A percentile compares a stretch with the other conserved stretches of the same genome.
Conservation (phyloP, 106 monocot genomes). For the Dactylorhiza incarnata region DNA sequence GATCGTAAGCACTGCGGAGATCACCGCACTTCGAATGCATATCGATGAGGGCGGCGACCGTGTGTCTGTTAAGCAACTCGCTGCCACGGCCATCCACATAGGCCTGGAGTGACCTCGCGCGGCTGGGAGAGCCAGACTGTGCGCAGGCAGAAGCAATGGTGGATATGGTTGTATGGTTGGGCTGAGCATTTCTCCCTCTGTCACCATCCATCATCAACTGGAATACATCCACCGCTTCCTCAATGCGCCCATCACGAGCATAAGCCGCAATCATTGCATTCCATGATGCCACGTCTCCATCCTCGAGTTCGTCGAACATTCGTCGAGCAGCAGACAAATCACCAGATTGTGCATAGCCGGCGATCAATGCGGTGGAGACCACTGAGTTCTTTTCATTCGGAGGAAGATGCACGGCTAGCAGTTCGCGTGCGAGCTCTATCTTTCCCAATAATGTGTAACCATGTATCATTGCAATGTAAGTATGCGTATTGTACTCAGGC, state of each 20-base stretch:
- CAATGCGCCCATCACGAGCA: slow-evolving; percentile 9
- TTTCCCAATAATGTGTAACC: slow-evolving; percentile 5
- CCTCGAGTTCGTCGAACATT: slow-evolving; percentile 11
- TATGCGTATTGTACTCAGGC: slow-evolving; percentile 15
- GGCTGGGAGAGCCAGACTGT: slow-evolving; percentile 11
- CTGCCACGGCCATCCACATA: slow-evolving; percentile 9
- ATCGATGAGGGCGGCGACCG: slow-evolving; percentile 24
- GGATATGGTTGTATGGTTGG: slow-evolving; percentile 22
- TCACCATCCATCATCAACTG: slow-evolving; percentile 2
- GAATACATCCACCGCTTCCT: slow-evolving; percentile 22
- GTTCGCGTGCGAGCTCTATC: slow-evolving; percentile 10
- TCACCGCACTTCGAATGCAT: slow-evolving; percentile 29
- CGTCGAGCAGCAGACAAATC: slow-evolving; percentile 17
- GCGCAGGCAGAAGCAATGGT: slow-evolving; percentile 25
- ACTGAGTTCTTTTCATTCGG: slow-evolving; percentile 1
- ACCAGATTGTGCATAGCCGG: slow-evolving; percentile 18
- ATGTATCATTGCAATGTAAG: slow-evolving; percentile 22
- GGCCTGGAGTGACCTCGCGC: slow-evolving; percentile 16
- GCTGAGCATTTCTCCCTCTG: slow-evolving; percentile 2
- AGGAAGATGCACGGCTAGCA: background rate
- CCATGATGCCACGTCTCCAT: slow-evolving; percentile 26
- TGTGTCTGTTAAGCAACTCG: slow-evolving; percentile 22
- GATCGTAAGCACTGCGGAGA: slow-evolving; percentile 11
- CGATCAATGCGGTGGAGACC: slow-evolving; percentile 22
- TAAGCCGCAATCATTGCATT: slow-evolving; percentile 34